These are phyloP conservation scores for Exidia glandulosa DNA, from an alignment of 768 basidiomycete species.

Conservation along the genomic window DNA sequence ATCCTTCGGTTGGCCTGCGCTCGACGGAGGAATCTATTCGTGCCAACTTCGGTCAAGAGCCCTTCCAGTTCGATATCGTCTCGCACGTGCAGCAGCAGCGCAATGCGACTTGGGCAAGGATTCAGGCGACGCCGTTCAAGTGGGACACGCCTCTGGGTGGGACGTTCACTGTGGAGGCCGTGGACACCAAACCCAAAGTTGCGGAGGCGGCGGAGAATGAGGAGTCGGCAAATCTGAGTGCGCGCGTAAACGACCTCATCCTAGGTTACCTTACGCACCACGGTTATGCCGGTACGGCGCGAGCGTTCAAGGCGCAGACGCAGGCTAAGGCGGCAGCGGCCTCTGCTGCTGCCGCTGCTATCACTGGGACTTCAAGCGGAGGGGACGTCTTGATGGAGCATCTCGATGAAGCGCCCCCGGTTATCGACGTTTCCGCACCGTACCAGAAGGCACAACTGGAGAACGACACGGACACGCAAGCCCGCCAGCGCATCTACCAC, in stretches of 20 bases:
- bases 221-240: slow-evolving; percentile 12
- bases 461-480: slow-evolving; percentile 44
- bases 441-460: slow-evolving; percentile 2
- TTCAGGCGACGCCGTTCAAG: slow-evolving; percentile 44
- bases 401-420: slow-evolving; percentile 20
- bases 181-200: slow-evolving; percentile 1
- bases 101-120: slow-evolving; percentile 53
- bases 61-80: slow-evolving; percentile 87
- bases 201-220: neutral
- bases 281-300: slow-evolving; percentile 65
- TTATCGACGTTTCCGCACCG: neutral
- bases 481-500: slow-evolving; percentile 60
- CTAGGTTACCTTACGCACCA: slow-evolving; percentile 74
- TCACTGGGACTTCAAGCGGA: too few species aligned
- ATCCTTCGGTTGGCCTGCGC: slow-evolving; percentile 83
- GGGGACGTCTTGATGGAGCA: slow-evolving; percentile 25
- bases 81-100: slow-evolving; percentile 67
- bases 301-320: slow-evolving; percentile 48
- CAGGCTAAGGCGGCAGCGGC: neutral
- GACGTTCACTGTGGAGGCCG: neutral
- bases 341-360: slow-evolving; percentile 1
- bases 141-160: neutral
- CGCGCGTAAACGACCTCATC: slow-evolving; percentile 61
- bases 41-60: slow-evolving; percentile 79
- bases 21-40: slow-evolving; percentile 66